Evolutionary conservation across 2,329 filamentous ascomycete genomes (phyloP), one percentile per base, ranked within the genome.

Genomic region (Colletotrichum sp.): DNA sequence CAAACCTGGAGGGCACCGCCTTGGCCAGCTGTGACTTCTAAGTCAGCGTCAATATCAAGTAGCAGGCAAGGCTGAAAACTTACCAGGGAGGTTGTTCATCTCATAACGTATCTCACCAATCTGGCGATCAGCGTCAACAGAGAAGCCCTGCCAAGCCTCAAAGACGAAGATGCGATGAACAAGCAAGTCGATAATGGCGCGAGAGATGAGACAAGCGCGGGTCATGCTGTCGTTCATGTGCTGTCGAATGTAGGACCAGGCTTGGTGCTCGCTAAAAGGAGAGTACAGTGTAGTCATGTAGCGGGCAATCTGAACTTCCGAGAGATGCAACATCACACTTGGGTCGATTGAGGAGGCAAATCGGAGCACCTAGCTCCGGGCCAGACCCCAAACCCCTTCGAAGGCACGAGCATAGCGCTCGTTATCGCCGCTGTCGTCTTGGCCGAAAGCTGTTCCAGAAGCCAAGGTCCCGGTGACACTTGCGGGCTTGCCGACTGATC

Each of bases 181-280:
- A 55, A 87, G 81, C 71, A 84, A 86, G 78, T 87, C 85, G 34
- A 87, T 82, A 24, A 86, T 82, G 75, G 87, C 82, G 8, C 86
- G 83, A 4, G 86, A 86, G 18, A 87, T 83, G n/a, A 87, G 81
- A 76, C 85, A 87, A 4, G 83, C 83, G 79, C 87, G 87, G 65
- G 84, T 82, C 71, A 84, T 84, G 39, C 83, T 81, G 26, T 85
- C 83, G 69, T 83, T 83, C 26, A 87, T 81, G 68, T 87, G 86
- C 71, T 82, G 83, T 63, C 86, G 83, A 24, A 87, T 83, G 67
- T 87, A 87, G 5, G 85, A 85, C 6, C 83, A 78, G 2, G 85
- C 85, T 77, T 87, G 85, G 1, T 78, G 61, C 69, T 84, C 83
- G 18, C 82, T 84, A 26, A 87, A 78, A 48, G 71, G 71, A 32